Percentiles rank a stretch among this genome's conserved stretches.
Conservation (phyloP, 2,329 filamentous ascomycete species). For the Neoascochyta sp. region DNA sequence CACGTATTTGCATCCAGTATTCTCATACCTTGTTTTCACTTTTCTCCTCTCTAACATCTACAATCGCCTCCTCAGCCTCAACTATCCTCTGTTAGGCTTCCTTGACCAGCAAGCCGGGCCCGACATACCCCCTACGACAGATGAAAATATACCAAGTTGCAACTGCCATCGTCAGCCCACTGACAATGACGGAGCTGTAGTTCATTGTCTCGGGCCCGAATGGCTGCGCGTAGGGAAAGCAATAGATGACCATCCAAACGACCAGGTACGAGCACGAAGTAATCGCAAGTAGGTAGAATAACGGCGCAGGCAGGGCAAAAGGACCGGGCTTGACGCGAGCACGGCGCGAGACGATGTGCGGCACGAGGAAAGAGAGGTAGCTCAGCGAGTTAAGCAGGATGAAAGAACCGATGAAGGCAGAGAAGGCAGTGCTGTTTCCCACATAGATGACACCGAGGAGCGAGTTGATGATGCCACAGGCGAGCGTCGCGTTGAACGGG, state of each 20-base stretch:
- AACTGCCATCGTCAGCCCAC: slow-evolving; percentile 51
- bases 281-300: slow-evolving; percentile 49
- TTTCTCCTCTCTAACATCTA: too few species aligned
- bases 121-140: slow-evolving; percentile 38
- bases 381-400: slow-evolving; percentile 54
- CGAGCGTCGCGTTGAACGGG: slow-evolving; percentile 56
- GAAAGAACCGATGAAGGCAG: slow-evolving; percentile 61
- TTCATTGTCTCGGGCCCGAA: slow-evolving; percentile 51
- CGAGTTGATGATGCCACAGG: slow-evolving; percentile 50
- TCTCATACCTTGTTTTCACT: too few species aligned
- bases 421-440: slow-evolving; percentile 63
- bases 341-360: slow-evolving; percentile 41
- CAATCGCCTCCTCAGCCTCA: slow-evolving; percentile 8
- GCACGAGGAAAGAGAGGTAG: slow-evolving; percentile 61
- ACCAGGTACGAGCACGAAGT: slow-evolving; percentile 57
- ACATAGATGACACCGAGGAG: slow-evolving; percentile 63
- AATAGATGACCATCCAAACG: slow-evolving; percentile 62
- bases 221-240: slow-evolving; percentile 51
- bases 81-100: slow-evolving; percentile 16
- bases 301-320: slow-evolving; percentile 50
- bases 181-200: slow-evolving; percentile 52
- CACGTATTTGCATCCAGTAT: too few species aligned
- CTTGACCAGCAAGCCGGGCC: slow-evolving; percentile 30
- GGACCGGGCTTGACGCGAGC: slow-evolving; percentile 53
- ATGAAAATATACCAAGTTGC: slow-evolving; percentile 44